Evolutionary conservation across 2,329 filamentous ascomycete species (phyloP).

Genomic region (Arachnopeziza araneosa): DNA sequence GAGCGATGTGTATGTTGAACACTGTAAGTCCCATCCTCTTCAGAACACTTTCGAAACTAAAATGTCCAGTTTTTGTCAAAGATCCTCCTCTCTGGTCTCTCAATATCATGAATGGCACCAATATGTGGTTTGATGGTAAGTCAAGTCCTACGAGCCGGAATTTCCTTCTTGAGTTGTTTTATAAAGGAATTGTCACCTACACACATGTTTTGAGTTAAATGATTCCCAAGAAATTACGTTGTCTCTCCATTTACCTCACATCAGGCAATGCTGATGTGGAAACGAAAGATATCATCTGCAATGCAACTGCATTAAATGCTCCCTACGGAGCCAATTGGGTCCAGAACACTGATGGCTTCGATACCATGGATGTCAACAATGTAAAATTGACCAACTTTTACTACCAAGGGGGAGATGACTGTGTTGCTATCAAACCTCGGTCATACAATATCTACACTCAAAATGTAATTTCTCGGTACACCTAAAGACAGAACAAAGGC

Average conservation of each 20-base stretch:
- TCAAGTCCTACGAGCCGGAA: no score
- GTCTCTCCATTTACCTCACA: no score
- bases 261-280: no score
- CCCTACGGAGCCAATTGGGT: slow-evolving; percentile 50
- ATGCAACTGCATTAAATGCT: slow-evolving; percentile 44
- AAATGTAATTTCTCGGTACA: slow-evolving; percentile 32
- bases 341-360: slow-evolving; percentile 52
- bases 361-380: slow-evolving; percentile 50
- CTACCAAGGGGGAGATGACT: slow-evolving; percentile 53
- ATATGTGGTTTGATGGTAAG: slow-evolving; percentile 45
- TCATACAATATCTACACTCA: slow-evolving; percentile 44
- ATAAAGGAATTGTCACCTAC: no score
- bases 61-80: slow-evolving; percentile 35
- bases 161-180: no score
- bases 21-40: slow-evolving; percentile 30
- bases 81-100: slow-evolving; percentile 48
- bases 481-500: not conserved
- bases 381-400: slow-evolving; percentile 44
- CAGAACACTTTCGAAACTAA: not conserved
- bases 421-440: slow-evolving; percentile 51
- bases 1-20: slow-evolving; percentile 45
- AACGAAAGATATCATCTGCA: slow-evolving; percentile 45
- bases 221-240: no score
- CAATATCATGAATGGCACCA: slow-evolving; percentile 53
- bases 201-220: no score